These are phyloP conservation scores for Hymenoscyphus repandus DNA, from an alignment of 2,329 filamentous ascomycete species.

Conservation along the genomic window DNA sequence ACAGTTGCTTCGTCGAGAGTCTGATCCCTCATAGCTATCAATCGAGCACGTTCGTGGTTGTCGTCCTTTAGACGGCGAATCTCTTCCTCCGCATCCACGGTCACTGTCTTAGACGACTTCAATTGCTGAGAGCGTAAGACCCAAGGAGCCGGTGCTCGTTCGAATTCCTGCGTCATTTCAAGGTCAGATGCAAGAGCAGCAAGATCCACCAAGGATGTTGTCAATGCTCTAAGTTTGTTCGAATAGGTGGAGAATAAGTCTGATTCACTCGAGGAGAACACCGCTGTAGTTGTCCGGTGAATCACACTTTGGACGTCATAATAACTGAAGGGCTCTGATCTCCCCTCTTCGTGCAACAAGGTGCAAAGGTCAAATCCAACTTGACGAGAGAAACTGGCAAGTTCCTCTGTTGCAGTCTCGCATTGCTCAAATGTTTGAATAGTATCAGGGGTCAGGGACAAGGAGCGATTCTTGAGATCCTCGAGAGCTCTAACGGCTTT, in stretches of 20 bases:
- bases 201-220: conserved; percentile 62
- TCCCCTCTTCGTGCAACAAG: conserved; percentile 67
- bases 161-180: conserved; percentile 72
- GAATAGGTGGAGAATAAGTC: conserved; percentile 67
- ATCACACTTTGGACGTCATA: conserved; percentile 62
- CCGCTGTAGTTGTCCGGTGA: conserved; percentile 45
- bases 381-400: conserved; percentile 61
- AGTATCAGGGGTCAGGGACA: conserved; percentile 67
- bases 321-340: conserved; percentile 61
- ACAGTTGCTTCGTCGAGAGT: conserved; percentile 82
- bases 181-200: conserved; percentile 65
- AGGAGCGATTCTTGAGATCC: conserved; percentile 69
- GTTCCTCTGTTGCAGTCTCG: conserved; percentile 57
- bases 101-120: conserved; percentile 73
- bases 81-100: conserved; percentile 80
- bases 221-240: conserved; percentile 60
- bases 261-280: conserved; percentile 53
- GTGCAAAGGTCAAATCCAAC: conserved; percentile 60
- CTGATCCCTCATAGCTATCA: conserved; percentile 69
- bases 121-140: conserved; percentile 74
- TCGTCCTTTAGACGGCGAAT: conserved; percentile 75
- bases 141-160: conserved; percentile 74
- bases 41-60: conserved; percentile 69
- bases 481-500: conserved; percentile 74
- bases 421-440: conserved; percentile 64